phyloP scores from a whole-genome alignment of 139 green algal genomes.

The Chlorokybus atmophyticus region DNA sequence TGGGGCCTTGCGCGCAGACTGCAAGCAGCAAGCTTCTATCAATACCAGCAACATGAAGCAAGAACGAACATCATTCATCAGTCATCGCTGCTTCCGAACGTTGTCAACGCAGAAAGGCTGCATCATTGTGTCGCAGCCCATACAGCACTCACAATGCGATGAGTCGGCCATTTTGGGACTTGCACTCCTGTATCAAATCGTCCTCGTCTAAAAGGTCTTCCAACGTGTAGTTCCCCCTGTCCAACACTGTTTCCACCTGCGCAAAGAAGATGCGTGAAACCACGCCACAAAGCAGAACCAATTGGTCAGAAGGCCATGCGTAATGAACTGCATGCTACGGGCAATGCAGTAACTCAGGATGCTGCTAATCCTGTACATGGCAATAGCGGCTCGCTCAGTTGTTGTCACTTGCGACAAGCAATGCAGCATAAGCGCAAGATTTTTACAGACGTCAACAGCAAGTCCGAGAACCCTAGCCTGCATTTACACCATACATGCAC shows the following conservation, averaged over 20 bases:
- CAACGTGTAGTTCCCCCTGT: slow-evolving; percentile 29
- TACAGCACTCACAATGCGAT: slow-evolving; percentile 15
- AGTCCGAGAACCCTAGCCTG: too few relatives aligned
- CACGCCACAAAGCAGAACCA: too few relatives aligned
- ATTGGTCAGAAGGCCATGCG: too few relatives aligned
- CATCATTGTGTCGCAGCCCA: neutral
- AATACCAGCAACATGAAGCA: slow-evolving; percentile 3
- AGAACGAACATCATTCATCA: neutral
- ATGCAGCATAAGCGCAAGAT: too few relatives aligned
- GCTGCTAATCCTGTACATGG: too few relatives aligned
- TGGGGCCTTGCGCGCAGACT: slow-evolving; percentile 14
- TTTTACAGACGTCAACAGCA: too few relatives aligned
- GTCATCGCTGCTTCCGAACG: neutral
- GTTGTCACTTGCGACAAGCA: too few relatives aligned
- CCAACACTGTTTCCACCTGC: slow-evolving; percentile 30
- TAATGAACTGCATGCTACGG: neutral
- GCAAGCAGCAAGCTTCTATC: slow-evolving; percentile 5
- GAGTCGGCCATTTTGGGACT: slow-evolving; percentile 23
- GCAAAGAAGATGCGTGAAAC: too few relatives aligned
- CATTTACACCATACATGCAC: too few relatives aligned
- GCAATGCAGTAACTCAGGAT: neutral
- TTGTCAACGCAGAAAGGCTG: neutral
- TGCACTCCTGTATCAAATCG: slow-evolving; percentile 39
- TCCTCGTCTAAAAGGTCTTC: slow-evolving; percentile 35
- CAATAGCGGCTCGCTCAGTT: neutral